A percentile compares a stretch with the other conserved stretches of the same genome.
These are phyloP conservation scores for Cryptococcus sp. DNA, from an alignment of 1,284 basidiomycete genomes.

Conservation along the genomic window DNA sequence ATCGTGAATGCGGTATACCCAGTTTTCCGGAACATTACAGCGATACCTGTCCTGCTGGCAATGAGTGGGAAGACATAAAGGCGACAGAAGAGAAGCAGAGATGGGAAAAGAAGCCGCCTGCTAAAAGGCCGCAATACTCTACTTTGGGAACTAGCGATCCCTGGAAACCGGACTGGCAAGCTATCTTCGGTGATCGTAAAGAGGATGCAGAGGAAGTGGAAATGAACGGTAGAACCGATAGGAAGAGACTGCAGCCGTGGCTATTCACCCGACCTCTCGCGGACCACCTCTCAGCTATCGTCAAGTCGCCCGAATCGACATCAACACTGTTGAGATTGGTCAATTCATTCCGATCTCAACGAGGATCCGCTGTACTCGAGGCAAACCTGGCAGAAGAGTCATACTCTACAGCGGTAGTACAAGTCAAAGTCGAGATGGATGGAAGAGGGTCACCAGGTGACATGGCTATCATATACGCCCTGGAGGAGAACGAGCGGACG, in stretches of 20 bases:
- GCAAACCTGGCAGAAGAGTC: slow-evolving; percentile 50
- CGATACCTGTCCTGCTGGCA: slow-evolving; percentile 54
- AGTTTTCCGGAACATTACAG: slow-evolving; percentile 82
- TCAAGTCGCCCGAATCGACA: neutral
- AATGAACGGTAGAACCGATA: slow-evolving; percentile 27
- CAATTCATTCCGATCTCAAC: slow-evolving; percentile 58
- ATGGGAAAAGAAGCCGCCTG: slow-evolving; percentile 79
- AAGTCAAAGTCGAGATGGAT: slow-evolving; percentile 59
- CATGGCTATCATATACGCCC: slow-evolving; percentile 63
- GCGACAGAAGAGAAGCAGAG: slow-evolving; percentile 53
- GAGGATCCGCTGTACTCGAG: slow-evolving; percentile 51
- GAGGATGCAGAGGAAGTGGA: slow-evolving; percentile 30
- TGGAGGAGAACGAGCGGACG: slow-evolving; percentile 55
- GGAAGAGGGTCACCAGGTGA: slow-evolving; percentile 69
- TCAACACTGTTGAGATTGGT: slow-evolving; percentile 55
- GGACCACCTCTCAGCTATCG: slow-evolving; percentile 6
- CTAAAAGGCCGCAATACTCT: slow-evolving; percentile 70
- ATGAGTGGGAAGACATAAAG: slow-evolving; percentile 50
- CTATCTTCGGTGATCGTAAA: slow-evolving; percentile 51
- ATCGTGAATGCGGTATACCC: slow-evolving; percentile 67
- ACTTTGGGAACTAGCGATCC: slow-evolving; percentile 64
- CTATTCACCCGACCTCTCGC: slow-evolving; percentile 56
- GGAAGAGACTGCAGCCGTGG: slow-evolving; percentile 57
- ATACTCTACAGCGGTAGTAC: slow-evolving; percentile 59
- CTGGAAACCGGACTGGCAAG: slow-evolving; percentile 70